Percentiles rank a stretch among this genome's conserved stretches.
Conservation (phyloP, 352 stramenopile genomes). For the Aphanomyces euteiches region DNA sequence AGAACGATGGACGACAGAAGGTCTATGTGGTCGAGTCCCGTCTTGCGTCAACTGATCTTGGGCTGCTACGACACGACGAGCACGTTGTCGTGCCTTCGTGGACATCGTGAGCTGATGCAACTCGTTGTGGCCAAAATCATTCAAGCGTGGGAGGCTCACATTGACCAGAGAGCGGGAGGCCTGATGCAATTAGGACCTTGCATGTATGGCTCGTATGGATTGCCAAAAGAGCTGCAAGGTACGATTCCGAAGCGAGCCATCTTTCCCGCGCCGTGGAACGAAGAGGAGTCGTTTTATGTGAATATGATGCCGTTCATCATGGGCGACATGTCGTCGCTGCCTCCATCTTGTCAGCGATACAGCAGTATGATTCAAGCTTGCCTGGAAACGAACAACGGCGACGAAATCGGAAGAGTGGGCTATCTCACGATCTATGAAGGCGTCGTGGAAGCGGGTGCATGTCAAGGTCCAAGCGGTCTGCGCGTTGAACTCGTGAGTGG, state of each 20-base stretch:
- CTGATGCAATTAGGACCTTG: neutral
- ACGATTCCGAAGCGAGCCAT: neutral
- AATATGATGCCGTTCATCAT: conserved; percentile 30
- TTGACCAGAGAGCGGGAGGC: neutral
- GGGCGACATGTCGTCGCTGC: neutral
- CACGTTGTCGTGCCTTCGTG: conserved; percentile 9
- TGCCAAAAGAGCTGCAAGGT: neutral
- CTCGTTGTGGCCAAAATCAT: conserved; percentile 1
- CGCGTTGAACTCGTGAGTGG: conserved; percentile 26
- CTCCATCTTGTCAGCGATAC: conserved; percentile 14
- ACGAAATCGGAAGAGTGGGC: conserved; percentile 19
- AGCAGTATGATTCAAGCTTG: neutral
- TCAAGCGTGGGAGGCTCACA: neutral
- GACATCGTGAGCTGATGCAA: conserved; percentile 1
- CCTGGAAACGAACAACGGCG: neutral
- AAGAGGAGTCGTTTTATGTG: conserved; percentile 5
- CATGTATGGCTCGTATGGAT: neutral
- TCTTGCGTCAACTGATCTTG: conserved; percentile 3
- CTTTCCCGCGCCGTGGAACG: conserved; percentile 4
- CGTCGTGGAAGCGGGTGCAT: conserved; percentile 19
- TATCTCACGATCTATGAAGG: conserved; percentile 33
- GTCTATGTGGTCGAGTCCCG: neutral
- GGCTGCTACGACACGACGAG: conserved; percentile 3
- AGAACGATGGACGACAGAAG: neutral
- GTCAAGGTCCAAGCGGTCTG: conserved; percentile 24